Evolutionary conservation across 108 stramenopile genomes (phyloP).

Genomic region (Stephanodiscus minutulus): DNA sequence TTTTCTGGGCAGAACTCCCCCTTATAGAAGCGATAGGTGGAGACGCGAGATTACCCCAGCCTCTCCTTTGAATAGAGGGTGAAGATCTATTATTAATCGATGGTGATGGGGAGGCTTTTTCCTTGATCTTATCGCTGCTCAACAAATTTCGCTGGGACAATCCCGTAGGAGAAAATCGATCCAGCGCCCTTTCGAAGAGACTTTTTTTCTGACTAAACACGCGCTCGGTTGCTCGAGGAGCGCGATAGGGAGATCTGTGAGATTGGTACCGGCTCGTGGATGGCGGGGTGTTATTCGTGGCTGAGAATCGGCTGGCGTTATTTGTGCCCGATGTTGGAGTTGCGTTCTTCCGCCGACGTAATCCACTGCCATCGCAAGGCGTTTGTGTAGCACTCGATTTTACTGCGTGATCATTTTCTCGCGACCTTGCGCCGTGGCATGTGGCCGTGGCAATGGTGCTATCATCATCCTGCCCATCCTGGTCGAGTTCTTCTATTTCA

Average conservation of each 20-base stretch:
- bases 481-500: constrained; percentile 31
- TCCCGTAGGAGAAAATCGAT: constrained; percentile 41
- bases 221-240: constrained; percentile 21
- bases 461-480: constrained; percentile 35
- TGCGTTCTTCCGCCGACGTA: constrained; percentile 34
- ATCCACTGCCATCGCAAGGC: constrained; percentile 34
- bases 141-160: constrained; percentile 13
- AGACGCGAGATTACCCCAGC: constrained; percentile 49
- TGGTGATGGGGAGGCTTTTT: constrained; percentile 13
- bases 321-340: constrained; percentile 25
- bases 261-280: constrained; percentile 17
- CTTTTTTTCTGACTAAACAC: constrained; percentile 47
- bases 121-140: constrained; percentile 10
- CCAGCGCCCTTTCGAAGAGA: constrained; percentile 48
- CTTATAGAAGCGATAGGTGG: constrained; percentile 45
- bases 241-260: constrained; percentile 32
- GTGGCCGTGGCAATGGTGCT: constrained; percentile 42
- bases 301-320: constrained; percentile 2
- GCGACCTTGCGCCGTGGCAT: constrained; percentile 9
- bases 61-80: constrained; percentile 18
- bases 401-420: not conserved
- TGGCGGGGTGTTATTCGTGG: constrained; percentile 28
- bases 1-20: constrained; percentile 17
- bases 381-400: constrained; percentile 4
- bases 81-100: constrained; percentile 13